Evolutionary conservation across 2,329 filamentous ascomycete genomes (phyloP).

Genomic region (Capronia epimyces): DNA sequence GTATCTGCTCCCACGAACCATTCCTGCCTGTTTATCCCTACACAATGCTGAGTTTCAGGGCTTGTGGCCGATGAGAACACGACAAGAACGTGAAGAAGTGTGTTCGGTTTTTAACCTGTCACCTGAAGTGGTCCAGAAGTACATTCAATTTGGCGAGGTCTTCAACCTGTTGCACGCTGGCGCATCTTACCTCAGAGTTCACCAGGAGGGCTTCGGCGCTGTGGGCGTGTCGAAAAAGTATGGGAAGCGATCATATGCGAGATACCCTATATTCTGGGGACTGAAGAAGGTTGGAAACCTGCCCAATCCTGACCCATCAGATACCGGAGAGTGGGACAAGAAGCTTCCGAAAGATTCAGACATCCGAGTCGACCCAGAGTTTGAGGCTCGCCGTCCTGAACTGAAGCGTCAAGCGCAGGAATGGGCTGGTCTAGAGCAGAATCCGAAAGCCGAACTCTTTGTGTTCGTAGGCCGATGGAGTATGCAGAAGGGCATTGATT

Average conservation of each 20-base stretch:
- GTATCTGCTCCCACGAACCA: slow-evolving; percentile 58
- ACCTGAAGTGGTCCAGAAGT: slow-evolving; percentile 52
- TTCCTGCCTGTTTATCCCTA: slow-evolving; percentile 59
- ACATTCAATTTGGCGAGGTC: slow-evolving; percentile 63
- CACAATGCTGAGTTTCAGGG: slow-evolving; percentile 67
- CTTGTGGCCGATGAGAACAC: slow-evolving; percentile 61
- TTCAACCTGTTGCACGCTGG: slow-evolving; percentile 65
- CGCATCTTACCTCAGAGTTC: slow-evolving; percentile 59
- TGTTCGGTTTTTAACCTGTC: slow-evolving; percentile 60
- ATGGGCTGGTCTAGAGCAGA: slow-evolving; percentile 60
- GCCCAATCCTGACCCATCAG: slow-evolving; percentile 61
- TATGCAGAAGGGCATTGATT: slow-evolving; percentile 63
- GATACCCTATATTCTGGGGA: slow-evolving; percentile 66
- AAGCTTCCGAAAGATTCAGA: slow-evolving; percentile 47
- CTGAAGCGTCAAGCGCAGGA: slow-evolving; percentile 59
- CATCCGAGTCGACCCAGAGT: slow-evolving; percentile 49
- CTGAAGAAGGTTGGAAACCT: slow-evolving; percentile 57
- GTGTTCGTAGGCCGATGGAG: slow-evolving; percentile 67
- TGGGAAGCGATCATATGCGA: slow-evolving; percentile 59
- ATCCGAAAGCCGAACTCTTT: slow-evolving; percentile 58
- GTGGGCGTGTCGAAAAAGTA: slow-evolving; percentile 66
- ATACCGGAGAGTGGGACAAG: slow-evolving; percentile 57
- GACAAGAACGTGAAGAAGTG: slow-evolving; percentile 58
- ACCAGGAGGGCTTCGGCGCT: slow-evolving; percentile 63
- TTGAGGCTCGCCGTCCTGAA: slow-evolving; percentile 50